Conservation (phyloP, 2,329 filamentous ascomycete species). For the Trichoderma atroviride region DNA sequence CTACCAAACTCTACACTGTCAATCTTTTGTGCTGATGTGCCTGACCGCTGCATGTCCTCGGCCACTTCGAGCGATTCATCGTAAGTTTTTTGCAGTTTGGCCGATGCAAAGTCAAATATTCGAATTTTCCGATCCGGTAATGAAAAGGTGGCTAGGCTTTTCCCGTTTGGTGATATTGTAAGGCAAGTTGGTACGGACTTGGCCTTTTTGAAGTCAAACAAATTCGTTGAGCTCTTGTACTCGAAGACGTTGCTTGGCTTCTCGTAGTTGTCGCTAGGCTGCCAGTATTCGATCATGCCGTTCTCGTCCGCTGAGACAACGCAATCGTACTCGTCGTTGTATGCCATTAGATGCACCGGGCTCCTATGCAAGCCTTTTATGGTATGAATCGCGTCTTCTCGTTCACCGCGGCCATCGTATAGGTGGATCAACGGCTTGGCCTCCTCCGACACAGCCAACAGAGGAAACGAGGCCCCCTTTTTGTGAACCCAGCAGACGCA, state of each 20-base stretch:
- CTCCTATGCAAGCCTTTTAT: constrained; percentile 79
- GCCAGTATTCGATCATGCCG: constrained; percentile 98
- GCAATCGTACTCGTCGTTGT: constrained; percentile 86
- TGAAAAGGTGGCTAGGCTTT: constrained; percentile 85
- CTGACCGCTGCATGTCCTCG: constrained; percentile 95
- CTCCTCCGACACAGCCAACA: constrained; percentile 81
- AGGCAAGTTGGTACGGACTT: constrained; percentile 83
- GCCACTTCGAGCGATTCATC: constrained; percentile 90
- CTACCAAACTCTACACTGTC: constrained; percentile 93
- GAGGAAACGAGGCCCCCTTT: constrained; percentile 81
- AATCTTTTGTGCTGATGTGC: constrained; percentile 76
- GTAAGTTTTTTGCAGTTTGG: constrained; percentile 87
- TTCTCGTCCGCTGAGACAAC: constrained; percentile 85
- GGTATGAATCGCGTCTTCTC: constrained; percentile 72
- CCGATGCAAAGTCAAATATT: constrained; percentile 88
- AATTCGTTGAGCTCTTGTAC: constrained; percentile 88
- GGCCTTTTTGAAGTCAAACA: constrained; percentile 97
- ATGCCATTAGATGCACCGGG: constrained; percentile 82
- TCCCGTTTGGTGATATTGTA: constrained; percentile 81
- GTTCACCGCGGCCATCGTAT: constrained; percentile 88
- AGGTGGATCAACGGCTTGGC: constrained; percentile 73
- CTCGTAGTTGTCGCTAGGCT: constrained; percentile 76
- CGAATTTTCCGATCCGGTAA: constrained; percentile 92
- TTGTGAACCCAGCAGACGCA: constrained; percentile 91
- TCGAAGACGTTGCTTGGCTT: constrained; percentile 91